A percentile compares a stretch with the other conserved stretches of the same genome.
phyloP scores from a whole-genome alignment of 331 rosid genomes.

The Stylosanthes scabra region DNA sequence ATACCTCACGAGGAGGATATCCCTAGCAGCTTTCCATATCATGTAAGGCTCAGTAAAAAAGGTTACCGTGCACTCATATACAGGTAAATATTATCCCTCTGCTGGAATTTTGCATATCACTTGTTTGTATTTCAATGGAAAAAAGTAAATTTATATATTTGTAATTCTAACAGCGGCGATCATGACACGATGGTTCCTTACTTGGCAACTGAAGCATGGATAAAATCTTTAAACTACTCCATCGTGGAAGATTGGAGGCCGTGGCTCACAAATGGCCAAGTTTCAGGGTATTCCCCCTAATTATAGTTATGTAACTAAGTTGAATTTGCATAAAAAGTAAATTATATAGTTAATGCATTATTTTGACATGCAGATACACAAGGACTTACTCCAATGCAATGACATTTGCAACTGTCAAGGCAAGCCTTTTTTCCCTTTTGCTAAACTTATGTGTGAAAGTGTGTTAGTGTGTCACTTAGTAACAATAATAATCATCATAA shows the following conservation, averaged over 20 bases:
- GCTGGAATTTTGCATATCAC: no score
- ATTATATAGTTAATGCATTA: background rate
- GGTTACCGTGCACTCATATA: constrained; percentile 57
- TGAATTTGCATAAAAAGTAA: background rate
- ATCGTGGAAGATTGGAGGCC: constrained; percentile 77
- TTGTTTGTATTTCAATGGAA: no score
- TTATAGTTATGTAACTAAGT: background rate
- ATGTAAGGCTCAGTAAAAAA: constrained; percentile 49
- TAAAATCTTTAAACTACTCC: constrained; percentile 61
- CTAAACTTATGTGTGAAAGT: background rate
- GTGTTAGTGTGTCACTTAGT: no score
- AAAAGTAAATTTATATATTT: no score
- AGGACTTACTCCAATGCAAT: constrained; percentile 36
- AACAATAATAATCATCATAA: no score
- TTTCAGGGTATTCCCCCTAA: constrained; percentile 58
- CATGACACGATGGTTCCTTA: constrained; percentile 19
- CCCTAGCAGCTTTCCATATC: constrained; percentile 26
- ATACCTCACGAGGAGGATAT: background rate
- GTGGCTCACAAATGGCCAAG: constrained; percentile 59
- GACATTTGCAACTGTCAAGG: constrained; percentile 82
- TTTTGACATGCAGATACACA: background rate
- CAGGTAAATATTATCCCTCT: constrained; percentile 38
- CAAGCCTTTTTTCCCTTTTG: constrained; percentile 16
- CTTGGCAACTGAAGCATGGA: constrained; percentile 7
- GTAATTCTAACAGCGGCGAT: constrained; percentile 9